These are phyloP conservation scores for Hsuehochloa calcarea DNA, from an alignment of 176 grass and related monocot genomes.

Conservation along the genomic window DNA sequence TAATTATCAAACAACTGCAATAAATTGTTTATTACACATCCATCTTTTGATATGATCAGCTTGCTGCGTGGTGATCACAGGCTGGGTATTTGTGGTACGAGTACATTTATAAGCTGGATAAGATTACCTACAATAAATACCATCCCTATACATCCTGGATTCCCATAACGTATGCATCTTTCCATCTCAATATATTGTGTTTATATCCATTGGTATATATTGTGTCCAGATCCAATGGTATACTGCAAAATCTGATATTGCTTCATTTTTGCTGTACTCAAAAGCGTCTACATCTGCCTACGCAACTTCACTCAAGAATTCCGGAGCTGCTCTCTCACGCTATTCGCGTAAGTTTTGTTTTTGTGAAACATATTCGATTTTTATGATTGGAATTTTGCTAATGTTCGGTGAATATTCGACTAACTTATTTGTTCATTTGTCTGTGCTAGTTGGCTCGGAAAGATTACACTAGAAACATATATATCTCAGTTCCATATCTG, in stretches of 20 bases:
- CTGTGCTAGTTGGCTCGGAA: slow-evolving; percentile 86
- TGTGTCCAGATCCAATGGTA: slow-evolving; percentile 4
- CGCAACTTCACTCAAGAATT: slow-evolving; percentile 96
- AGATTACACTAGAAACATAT: slow-evolving; percentile 96
- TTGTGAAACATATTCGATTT: background rate
- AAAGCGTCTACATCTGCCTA: slow-evolving; percentile 91
- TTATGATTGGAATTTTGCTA: background rate
- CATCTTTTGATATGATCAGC: slow-evolving; percentile 17
- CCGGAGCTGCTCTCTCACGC: slow-evolving; percentile 74
- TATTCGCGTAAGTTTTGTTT: slow-evolving; percentile 80
- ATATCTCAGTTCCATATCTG: slow-evolving; percentile 99
- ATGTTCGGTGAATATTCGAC: slow-evolving; percentile 5
- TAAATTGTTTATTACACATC: background rate
- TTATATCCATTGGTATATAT: background rate
- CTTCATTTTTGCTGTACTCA: slow-evolving; percentile 31
- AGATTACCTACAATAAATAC: slow-evolving; percentile 91
- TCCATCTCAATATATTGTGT: background rate
- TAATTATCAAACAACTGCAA: slow-evolving; percentile 46
- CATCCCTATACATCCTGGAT: slow-evolving; percentile 99
- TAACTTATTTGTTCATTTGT: slow-evolving; percentile 13
- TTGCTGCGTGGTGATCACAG: slow-evolving; percentile 44
- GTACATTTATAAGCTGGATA: slow-evolving; percentile 99
- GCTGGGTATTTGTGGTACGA: slow-evolving; percentile 95
- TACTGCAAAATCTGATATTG: slow-evolving; percentile 41
- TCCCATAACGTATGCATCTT: slow-evolving; percentile 80